Conservation (phyloP, 805 yeast genomes). For the Saturnispora ahearnii region DNA sequence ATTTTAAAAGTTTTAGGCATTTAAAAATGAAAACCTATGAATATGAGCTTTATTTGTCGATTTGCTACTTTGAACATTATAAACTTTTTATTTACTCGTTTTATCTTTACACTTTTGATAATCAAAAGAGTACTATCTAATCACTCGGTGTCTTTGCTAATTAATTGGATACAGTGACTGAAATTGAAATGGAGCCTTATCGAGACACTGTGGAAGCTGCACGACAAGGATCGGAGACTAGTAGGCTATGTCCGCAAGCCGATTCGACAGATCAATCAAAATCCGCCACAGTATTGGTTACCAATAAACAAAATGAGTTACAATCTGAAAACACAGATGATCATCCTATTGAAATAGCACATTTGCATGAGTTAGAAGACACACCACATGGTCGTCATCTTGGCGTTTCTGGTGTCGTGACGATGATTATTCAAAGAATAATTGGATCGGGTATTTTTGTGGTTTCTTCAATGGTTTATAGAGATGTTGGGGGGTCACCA, state of each 20-base stretch:
- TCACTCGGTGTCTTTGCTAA: no score
- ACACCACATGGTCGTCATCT: constrained; percentile 69
- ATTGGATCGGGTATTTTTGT: constrained; percentile 76
- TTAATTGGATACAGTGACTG: neutral
- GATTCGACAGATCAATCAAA: neutral
- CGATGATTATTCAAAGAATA: constrained; percentile 58
- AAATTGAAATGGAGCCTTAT: neutral
- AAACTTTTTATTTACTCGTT: no score
- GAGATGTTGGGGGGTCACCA: constrained; percentile 61
- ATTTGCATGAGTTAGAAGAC: constrained; percentile 32
- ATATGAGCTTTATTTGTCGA: neutral
- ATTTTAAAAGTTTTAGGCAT: no score
- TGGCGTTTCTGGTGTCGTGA: constrained; percentile 58
- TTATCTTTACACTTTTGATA: no score
- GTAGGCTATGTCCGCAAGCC: neutral
- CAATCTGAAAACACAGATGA: neutral
- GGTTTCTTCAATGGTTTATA: constrained; percentile 56
- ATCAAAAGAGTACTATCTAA: no score
- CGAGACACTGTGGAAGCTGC: neutral
- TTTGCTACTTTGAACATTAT: neutral
- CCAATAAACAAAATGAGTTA: neutral
- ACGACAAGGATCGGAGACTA: neutral
- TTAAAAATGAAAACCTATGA: no score
- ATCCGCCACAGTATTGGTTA: neutral
- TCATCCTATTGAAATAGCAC: constrained; percentile 15